Evolutionary conservation across 1,139 yeast genomes (phyloP), one percentile per base, ranked within the genome.

Genomic region (Sugiyamaella sp.): DNA sequence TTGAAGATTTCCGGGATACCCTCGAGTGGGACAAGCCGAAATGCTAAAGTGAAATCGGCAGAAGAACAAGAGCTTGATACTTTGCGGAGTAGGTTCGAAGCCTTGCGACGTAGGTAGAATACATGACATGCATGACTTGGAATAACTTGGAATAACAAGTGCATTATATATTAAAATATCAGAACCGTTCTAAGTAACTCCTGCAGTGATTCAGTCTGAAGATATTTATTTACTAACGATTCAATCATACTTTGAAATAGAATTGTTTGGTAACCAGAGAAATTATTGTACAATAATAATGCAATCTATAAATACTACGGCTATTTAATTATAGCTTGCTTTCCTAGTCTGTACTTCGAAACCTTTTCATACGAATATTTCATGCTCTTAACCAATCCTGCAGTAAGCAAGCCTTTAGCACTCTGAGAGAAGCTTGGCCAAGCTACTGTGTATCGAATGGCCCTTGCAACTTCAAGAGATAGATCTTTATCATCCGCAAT

Each of bases 321-420:
- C 17, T 44, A 44, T 20, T 33, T 44, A 33, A 44, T 24, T 44
- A 33, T 44, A 21, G 27, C 24, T 21, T 49, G 41, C 21, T 45
- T 45, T 22, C 58, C 58, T 10, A 51, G 50, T 35, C 52, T 52
- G 38, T 69, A 67, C 58, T 75, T 75, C 33, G 64, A 57, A 25
- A 74, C 63, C 71, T 93, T 93, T 52, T 91, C 97, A 68, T 80
- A 71, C 3, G 96, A 93, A 70, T 93, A 93, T 60, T 78, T 80
- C 46, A 82, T 67, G 16, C 95, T 84, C 66, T 88, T 86, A 27
- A 75, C 66, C 1, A 89, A 54, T 0, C 99, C 99, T 1, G 98
- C 97, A 2, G 96, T 89, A 39, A 88, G 74, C 2, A 93, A 64
- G 0, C 99, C 99, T 67, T 91, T 90, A 19, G 83, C 63, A 27